A percentile compares a stretch with the other conserved stretches of the same genome.
Evolutionary conservation across 164 flowering plant species (phyloP).

Genomic region (Amborella trichopoda): DNA sequence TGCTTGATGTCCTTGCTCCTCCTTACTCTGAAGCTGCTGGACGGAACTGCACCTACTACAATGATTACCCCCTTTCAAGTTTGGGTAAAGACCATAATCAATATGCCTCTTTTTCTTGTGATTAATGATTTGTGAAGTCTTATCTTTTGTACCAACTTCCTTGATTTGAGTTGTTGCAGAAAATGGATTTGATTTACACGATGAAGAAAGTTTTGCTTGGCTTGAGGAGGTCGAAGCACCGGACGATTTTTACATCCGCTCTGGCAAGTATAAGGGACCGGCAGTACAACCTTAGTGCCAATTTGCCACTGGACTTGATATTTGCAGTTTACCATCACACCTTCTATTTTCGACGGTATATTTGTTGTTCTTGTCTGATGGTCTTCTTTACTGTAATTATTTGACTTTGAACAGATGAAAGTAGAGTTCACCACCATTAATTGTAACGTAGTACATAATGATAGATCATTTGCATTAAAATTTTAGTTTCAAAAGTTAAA

Average conservation of each 20-base stretch:
- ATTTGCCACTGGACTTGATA: no score
- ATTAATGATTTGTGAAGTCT: neutral
- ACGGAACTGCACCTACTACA: constrained; percentile 77
- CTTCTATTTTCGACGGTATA: no score
- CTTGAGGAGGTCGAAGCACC: constrained; percentile 68
- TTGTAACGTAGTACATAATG: no score
- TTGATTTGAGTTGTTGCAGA: constrained; percentile 17
- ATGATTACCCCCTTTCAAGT: constrained; percentile 63
- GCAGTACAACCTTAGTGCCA: constrained; percentile 35
- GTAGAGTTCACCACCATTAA: no score
- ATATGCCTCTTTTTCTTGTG: neutral
- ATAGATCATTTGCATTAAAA: no score
- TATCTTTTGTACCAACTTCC: neutral
- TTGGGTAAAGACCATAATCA: constrained; percentile 23
- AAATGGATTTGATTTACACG: constrained; percentile 14
- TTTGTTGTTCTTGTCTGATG: no score
- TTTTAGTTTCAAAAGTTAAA: no score
- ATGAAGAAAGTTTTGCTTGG: constrained; percentile 80
- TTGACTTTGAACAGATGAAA: no score
- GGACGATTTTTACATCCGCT: constrained; percentile 72
- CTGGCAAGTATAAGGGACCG: constrained; percentile 65
- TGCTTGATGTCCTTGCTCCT: constrained; percentile 85
- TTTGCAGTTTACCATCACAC: no score
- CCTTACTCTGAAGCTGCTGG: constrained; percentile 74
- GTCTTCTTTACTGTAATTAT: no score